Conservation (phyloP, 2,329 filamentous ascomycete species). For the Raffaelea arxii region DNA sequence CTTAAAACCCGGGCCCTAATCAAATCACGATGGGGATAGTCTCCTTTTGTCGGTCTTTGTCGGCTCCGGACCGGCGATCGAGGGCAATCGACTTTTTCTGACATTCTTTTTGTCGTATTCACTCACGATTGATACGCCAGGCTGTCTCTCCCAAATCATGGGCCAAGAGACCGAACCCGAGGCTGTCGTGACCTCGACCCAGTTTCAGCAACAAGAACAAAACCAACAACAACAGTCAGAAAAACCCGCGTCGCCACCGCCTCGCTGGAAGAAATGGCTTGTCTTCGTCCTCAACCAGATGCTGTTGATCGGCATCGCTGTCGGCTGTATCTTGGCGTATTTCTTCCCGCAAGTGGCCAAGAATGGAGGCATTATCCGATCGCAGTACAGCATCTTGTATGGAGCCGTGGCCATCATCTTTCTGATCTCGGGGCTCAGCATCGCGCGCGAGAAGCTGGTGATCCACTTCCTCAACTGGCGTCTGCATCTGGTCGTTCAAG, state of each 20-base stretch:
- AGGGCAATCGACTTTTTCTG: too few relatives aligned
- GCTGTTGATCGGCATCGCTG: slow-evolving; percentile 52
- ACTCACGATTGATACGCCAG: too few relatives aligned
- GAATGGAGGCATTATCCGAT: slow-evolving; percentile 39
- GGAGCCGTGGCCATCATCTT: slow-evolving; percentile 62
- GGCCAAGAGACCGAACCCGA: too few relatives aligned
- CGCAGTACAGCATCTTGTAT: slow-evolving; percentile 53
- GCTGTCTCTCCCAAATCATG: too few relatives aligned
- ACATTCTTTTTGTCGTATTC: too few relatives aligned
- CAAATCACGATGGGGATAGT: too few relatives aligned
- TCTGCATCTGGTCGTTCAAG: slow-evolving; percentile 57
- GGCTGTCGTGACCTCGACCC: too few relatives aligned
- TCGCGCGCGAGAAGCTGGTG: slow-evolving; percentile 27
- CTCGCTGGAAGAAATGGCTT: background rate
- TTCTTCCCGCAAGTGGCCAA: slow-evolving; percentile 36
- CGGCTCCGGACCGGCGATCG: too few relatives aligned
- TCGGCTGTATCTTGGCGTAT: slow-evolving; percentile 38
- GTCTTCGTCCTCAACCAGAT: slow-evolving; percentile 45
- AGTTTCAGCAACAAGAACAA: too few relatives aligned
- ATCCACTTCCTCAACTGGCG: slow-evolving; percentile 26
- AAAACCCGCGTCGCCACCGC: background rate
- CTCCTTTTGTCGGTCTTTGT: too few relatives aligned
- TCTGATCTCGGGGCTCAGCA: slow-evolving; percentile 59
- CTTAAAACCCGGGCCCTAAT: too few relatives aligned
- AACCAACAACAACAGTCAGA: background rate